These are phyloP conservation scores for Sporothrix pallida DNA, from an alignment of 2,329 filamentous ascomycete species.

Conservation along the genomic window DNA sequence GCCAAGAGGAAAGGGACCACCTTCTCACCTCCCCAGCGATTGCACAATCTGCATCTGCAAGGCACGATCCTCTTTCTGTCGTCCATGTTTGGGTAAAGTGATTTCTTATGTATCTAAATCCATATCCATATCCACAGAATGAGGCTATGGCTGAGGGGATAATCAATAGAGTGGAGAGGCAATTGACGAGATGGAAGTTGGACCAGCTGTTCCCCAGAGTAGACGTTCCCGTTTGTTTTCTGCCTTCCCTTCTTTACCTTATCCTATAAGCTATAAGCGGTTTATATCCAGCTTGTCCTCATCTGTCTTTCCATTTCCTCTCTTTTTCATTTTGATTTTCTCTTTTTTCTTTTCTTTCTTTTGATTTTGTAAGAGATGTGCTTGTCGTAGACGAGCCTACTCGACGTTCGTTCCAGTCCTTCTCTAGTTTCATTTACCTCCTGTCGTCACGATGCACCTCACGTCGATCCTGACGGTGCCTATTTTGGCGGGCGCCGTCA, in stretches of 20 bases:
- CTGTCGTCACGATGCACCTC: not conserved
- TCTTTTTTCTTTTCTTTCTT: not conserved
- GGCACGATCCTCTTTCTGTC: constrained; percentile 4
- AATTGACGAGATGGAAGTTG: too few species aligned
- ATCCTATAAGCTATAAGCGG: too few species aligned
- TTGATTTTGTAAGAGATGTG: not conserved
- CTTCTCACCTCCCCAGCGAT: not conserved
- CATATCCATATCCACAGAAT: not conserved
- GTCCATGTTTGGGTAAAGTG: constrained; percentile 3
- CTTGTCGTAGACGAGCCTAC: not conserved
- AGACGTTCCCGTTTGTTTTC: too few species aligned
- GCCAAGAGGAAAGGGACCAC: not conserved
- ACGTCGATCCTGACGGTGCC: constrained; percentile 10
- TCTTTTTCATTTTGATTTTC: not conserved
- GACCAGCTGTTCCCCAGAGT: too few species aligned
- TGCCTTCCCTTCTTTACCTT: too few species aligned
- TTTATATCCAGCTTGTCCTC: too few species aligned
- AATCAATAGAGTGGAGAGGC: not conserved
- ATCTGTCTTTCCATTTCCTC: not conserved
- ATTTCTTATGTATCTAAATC: not conserved
- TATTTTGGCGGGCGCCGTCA: constrained; percentile 18
- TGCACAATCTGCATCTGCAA: constrained; percentile 18
- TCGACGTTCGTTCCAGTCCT: not conserved
- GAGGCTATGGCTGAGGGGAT: constrained; percentile 18
- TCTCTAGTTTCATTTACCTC: not conserved